A percentile compares a stretch with the other conserved stretches of the same genome.
These are phyloP conservation scores for Mangifera indica DNA, from an alignment of 345 rosid species.

Conservation along the genomic window DNA sequence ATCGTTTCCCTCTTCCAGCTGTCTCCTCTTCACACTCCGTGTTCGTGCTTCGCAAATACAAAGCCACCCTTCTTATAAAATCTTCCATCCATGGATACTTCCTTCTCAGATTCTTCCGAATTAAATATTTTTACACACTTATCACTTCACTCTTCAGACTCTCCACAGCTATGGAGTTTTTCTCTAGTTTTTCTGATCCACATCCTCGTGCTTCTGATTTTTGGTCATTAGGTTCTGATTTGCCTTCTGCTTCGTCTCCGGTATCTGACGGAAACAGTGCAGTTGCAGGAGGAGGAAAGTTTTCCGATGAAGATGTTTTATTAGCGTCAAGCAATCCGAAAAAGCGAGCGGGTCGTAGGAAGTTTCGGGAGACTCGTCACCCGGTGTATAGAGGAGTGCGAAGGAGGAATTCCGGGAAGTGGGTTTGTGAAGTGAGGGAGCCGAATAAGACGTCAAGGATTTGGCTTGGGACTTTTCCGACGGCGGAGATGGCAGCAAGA, in stretches of 20 bases:
- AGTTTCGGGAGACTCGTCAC: constrained; percentile 81
- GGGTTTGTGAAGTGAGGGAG: constrained; percentile 91
- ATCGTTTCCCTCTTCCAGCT: constrained; percentile 14
- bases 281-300: constrained; percentile 12
- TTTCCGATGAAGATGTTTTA: constrained; percentile 54
- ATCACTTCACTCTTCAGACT: neutral
- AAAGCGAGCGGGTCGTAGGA: constrained; percentile 80
- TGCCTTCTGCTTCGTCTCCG: constrained; percentile 19
- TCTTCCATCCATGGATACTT: neutral
- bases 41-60: constrained; percentile 16
- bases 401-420: constrained; percentile 66
- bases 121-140: neutral
- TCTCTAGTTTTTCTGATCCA: constrained; percentile 23
- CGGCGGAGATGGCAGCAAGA: constrained; percentile 87
- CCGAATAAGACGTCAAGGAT: constrained; percentile 82
- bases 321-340: constrained; percentile 71
- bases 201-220: constrained; percentile 1
- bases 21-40: constrained; percentile 34
- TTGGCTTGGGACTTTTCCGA: constrained; percentile 82
- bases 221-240: constrained; percentile 14
- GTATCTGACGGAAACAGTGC: constrained; percentile 28
- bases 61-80: neutral
- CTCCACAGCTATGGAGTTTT: constrained; percentile 22
- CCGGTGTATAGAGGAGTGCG: constrained; percentile 85
- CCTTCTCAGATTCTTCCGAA: neutral